Base-by-base conservation (phyloP, 768 basidiomycete genomes). In the Inosperma sp. region DNA sequence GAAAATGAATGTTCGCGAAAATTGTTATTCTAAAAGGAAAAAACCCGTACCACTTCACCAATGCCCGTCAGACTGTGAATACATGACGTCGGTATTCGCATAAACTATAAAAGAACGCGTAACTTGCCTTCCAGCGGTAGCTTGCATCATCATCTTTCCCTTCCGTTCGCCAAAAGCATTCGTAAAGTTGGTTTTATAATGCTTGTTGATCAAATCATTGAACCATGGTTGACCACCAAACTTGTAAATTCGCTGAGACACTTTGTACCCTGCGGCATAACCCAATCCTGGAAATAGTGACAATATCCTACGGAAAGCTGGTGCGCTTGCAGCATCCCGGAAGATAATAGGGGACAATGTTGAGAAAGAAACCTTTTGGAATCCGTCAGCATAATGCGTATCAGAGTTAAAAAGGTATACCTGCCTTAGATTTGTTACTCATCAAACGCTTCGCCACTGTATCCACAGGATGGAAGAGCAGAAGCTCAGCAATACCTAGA, bases 141-240 rank as follows among this genome's bases (percentile, higher is more conserved):
- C 95, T 65, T 96, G 93, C 73, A 93, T 91, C 79, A 96, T 81
- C 75, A 95, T 83, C 70, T 90, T 97, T 41, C 96, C 95, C 67
- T 88, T 89, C 56, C 93, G 84, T 70, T 95, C 93, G 7, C 95
- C 95, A 66, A 98, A 95, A 1, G 79, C 70, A 62, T 81, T 84
- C 48, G 82, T 87, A 72, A 95, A 96, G 47, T 74, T 63, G n/a
- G 78, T 73, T 68, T 88, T 88, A 75, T 86, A 91, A 70, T 93
- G 76, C 61, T 78, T 81, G 56, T 78, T 77, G 68, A 99, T 84
- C 65, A 94, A 60, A 72, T 98, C 96, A 71, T 93, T 88, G 71
- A 97, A 96, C 79, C 84, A 98, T 12, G 95, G 95, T 71, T 99
- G 95, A 5, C 95, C 95, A 55, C 95, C 95, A 62, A 98, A 99